Evolutionary conservation across 306 rosid species (phyloP), one percentile per base, ranked within the genome.

Genomic region (Cajanus cajan): DNA sequence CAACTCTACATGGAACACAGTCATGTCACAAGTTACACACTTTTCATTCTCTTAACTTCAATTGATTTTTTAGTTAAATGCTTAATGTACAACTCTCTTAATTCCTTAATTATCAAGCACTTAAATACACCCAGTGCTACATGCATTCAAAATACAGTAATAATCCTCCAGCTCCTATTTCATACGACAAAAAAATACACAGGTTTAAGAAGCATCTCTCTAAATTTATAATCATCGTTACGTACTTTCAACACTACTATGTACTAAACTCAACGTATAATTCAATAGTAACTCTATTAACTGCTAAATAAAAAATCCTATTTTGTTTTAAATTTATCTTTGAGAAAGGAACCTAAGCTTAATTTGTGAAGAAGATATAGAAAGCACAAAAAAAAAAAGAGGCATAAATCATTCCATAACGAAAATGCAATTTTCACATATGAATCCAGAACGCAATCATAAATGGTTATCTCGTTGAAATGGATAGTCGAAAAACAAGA

Each of bases 1-100:
- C 18, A 78, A 67, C 21, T 31, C 52, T 25, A 64, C 28, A 55
- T 9, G 65, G 15, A 67, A 39, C 25, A 48, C 14, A 76, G 52
- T 74, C 43, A 1, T 24, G 71, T 34, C 65, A 19, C 62, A 48
- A 18, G 63, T 19, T 37, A 68, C 69, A n/a, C 36, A 28, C 22
- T 15, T 62, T 36, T 62, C 39, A 66, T 9, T 77, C 34, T 24
- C 16, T 71, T 47, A 74, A 40, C 34, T 28, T 70, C 47, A 18
- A 19, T 67, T 34, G 55, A 79, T 34, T 79, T 37, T 47, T 15
- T 12, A 78, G 52, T 21, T 21, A 78, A 68, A 52, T 33, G 52
- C 39, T 25, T 74, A 9, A 31, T 11, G 19, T 12, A 19, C 10
- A 82, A 78, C 58, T 37, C 36, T 6, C 78, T 25, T 43, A 62